These are phyloP conservation scores for Erucastrum elatum DNA, from an alignment of 345 rosid species.

Conservation along the genomic window DNA sequence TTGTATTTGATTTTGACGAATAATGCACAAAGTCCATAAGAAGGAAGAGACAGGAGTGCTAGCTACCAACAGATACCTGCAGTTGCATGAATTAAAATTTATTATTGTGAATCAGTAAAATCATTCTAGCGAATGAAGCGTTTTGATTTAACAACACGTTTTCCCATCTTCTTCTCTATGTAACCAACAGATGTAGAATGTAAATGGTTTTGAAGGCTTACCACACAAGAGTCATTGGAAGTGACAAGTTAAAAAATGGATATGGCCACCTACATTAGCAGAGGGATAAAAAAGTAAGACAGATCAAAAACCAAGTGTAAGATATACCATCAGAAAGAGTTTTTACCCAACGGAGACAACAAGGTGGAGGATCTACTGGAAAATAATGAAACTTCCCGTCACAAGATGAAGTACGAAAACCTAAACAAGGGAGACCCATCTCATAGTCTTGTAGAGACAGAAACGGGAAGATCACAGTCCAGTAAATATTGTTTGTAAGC, in stretches of 20 bases:
- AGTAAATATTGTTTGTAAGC: slow-evolving; percentile 66
- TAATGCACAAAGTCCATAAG: slow-evolving; percentile 52
- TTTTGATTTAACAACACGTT: not conserved
- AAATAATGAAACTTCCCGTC: slow-evolving; percentile 58
- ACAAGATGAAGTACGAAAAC: slow-evolving; percentile 61
- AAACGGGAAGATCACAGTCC: slow-evolving; percentile 67
- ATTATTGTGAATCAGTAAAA: not conserved
- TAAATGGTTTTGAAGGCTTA: slow-evolving; percentile 33
- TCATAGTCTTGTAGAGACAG: slow-evolving; percentile 52
- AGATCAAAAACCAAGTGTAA: slow-evolving; percentile 11
- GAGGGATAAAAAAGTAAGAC: too few relatives aligned
- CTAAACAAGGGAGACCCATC: slow-evolving; percentile 65
- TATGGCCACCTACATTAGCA: slow-evolving; percentile 85
- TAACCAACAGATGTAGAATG: not conserved
- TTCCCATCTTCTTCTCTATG: too few relatives aligned
- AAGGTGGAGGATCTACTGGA: slow-evolving; percentile 64
- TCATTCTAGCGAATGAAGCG: not conserved
- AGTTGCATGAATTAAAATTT: slow-evolving; percentile 1
- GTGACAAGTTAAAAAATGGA: slow-evolving; percentile 67
- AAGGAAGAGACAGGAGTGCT: slow-evolving; percentile 58
- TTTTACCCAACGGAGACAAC: slow-evolving; percentile 49
- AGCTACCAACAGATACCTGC: slow-evolving; percentile 62
- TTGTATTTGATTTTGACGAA: slow-evolving; percentile 43
- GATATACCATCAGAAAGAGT: not conserved
- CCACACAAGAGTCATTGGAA: slow-evolving; percentile 62